Percentiles rank a stretch among this genome's conserved stretches.
phyloP scores from a whole-genome alignment of 31 red algal species.

The Bonnemaisonia californica region DNA sequence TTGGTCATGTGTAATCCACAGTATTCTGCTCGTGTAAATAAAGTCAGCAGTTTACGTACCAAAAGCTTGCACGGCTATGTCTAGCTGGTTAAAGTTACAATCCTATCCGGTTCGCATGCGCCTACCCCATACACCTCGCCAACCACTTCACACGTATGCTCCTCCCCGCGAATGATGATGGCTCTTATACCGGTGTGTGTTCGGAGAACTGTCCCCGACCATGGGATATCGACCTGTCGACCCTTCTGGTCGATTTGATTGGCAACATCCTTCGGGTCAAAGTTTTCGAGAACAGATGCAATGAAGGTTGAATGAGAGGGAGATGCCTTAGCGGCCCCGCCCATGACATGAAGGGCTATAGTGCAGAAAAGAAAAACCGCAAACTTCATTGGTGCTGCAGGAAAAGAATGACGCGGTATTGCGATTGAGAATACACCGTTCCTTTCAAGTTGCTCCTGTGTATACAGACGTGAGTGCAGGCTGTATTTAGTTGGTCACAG shows the following conservation, averaged over 20 bases:
- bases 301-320: neutral
- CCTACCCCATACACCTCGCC: neutral
- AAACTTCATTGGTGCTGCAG: neutral
- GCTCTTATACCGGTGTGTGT: neutral
- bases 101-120: neutral
- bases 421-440: neutral
- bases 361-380: neutral
- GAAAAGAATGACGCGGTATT: neutral
- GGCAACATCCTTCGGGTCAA: neutral
- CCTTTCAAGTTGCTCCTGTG: too few species aligned
- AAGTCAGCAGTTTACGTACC: too few species aligned
- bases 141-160: neutral
- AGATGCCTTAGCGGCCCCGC: neutral
- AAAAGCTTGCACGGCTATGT: too few species aligned
- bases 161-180: neutral
- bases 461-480: too few species aligned
- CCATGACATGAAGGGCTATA: neutral
- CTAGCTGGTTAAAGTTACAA: neutral
- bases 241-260: neutral
- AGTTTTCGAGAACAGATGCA: neutral
- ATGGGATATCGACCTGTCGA: neutral
- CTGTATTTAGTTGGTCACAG: too few species aligned
- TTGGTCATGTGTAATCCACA: too few species aligned
- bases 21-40: too few species aligned
- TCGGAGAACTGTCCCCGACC: neutral